phyloP scores from a whole-genome alignment of 345 rosid species.

The Heritiera littoralis region DNA sequence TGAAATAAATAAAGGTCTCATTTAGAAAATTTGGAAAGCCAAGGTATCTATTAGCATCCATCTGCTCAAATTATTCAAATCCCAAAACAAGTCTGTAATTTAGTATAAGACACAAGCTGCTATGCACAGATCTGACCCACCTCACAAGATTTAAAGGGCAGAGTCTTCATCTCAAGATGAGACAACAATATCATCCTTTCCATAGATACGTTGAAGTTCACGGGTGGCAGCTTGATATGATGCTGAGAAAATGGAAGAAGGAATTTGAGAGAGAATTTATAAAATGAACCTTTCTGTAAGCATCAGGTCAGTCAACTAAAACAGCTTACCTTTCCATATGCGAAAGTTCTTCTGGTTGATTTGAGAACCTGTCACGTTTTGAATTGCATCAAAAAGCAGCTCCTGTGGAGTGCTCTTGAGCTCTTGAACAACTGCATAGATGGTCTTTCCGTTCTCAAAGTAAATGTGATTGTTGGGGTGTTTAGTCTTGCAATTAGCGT shows the following conservation, averaged over 20 bases:
- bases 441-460: slow-evolving; percentile 69
- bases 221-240: slow-evolving; percentile 68
- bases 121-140: slow-evolving; percentile 28
- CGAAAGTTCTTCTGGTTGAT: slow-evolving; percentile 62
- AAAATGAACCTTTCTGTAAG: slow-evolving; percentile 26
- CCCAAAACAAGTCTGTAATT: slow-evolving; percentile 4
- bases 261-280: slow-evolving; percentile 12
- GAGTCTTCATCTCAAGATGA: slow-evolving; percentile 42
- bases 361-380: slow-evolving; percentile 49
- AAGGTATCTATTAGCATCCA: slow-evolving; percentile 8
- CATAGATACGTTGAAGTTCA: slow-evolving; percentile 65
- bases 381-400: slow-evolving; percentile 54
- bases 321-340: slow-evolving; percentile 52
- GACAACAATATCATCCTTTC: slow-evolving; percentile 42
- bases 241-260: slow-evolving; percentile 36
- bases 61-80: slow-evolving; percentile 17
- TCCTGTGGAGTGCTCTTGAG: slow-evolving; percentile 61
- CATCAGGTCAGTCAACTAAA: neutral
- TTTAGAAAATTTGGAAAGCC: neutral
- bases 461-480: slow-evolving; percentile 73
- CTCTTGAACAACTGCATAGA: slow-evolving; percentile 68
- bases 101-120: slow-evolving; percentile 20
- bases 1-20: slow-evolving; percentile 7
- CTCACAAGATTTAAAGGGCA: slow-evolving; percentile 11
- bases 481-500: slow-evolving; percentile 72